Evolutionary conservation across 75 land plant genomes (phyloP), one percentile per base, ranked within the genome.

Genomic region (Pinus taeda): DNA sequence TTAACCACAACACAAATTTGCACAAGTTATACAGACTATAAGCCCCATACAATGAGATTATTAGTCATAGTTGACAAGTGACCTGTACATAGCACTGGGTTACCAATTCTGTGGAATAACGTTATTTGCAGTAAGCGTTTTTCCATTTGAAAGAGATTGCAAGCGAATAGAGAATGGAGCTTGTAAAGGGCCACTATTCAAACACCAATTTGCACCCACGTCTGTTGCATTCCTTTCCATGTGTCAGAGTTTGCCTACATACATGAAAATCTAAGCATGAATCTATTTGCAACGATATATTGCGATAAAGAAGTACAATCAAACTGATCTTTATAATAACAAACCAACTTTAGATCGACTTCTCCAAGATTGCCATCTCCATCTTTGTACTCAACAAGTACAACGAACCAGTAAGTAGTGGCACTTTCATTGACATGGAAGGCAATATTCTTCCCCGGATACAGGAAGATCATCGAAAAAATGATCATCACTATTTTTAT

Each of bases 401-500:
- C 74, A 6, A 92, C 81, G 60, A 91, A 85, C 85, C 83, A 91
- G 77, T 67, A 71, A 3, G 75, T 33, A 59, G 75, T 89, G 17
- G 93, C 81, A 0, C 93, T 92, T 3, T 39, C 71, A 24, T 92
- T 85, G 0, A 92, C 88, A 14, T 80, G 82, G 83, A 92, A 90
- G 0, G 82, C 80, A 13, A 92, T 26, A n/a, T 61, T 81, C 67
- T 33, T 65, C 0, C 87, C 88, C 4, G 74, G 65, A 69, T 91
- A 91, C 37, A 26, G 0, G 26, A 26, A 0, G 26, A 26, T 26
- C 26, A 26, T 26, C 0, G 26, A 26, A 26, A 26, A 26, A 26
- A 26, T 26, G 26, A 26, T 26, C 26, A 26, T 26, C 26, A 26
- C 26, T 26, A 26, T 26, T 26, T 26, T 26, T 26, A 26, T 26